A percentile compares a stretch with the other conserved stretches of the same genome.
phyloP scores from a whole-genome alignment of 352 stramenopile species.

The Phytophthora cryptogea region DNA sequence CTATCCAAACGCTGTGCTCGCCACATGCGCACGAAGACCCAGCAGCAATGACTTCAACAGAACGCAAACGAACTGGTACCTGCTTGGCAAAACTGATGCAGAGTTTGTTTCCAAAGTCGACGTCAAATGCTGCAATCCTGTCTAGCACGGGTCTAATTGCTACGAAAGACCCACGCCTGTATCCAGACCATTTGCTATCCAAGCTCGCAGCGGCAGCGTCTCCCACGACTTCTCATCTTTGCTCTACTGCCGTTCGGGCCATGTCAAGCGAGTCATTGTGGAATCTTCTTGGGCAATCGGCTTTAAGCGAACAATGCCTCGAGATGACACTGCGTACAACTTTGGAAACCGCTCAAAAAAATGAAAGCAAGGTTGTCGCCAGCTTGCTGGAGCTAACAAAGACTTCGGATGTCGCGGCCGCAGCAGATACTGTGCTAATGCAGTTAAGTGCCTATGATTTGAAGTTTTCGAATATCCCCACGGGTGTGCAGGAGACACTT shows the following conservation, averaged over 20 bases:
- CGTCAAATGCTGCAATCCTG: constrained; percentile 52
- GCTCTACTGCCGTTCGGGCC: constrained; percentile 50
- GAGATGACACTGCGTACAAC: constrained; percentile 38
- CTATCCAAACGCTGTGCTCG: constrained; percentile 69
- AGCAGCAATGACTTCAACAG: constrained; percentile 1
- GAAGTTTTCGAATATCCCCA: constrained; percentile 10
- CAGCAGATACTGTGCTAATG: constrained; percentile 26
- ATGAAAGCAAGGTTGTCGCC: constrained; percentile 47
- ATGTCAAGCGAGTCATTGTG: constrained; percentile 65
- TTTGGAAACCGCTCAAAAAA: constrained; percentile 37
- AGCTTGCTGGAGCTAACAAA: constrained; percentile 41
- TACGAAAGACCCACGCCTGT: constrained; percentile 75
- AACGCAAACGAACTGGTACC: constrained; percentile 11
- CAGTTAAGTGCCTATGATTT: constrained; percentile 34
- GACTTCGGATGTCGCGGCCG: constrained; percentile 25
- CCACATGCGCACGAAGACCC: constrained; percentile 41
- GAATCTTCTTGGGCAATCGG: constrained; percentile 57
- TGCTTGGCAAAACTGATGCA: constrained; percentile 52
- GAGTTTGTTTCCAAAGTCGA: constrained; percentile 66
- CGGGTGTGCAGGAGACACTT: constrained; percentile 25
- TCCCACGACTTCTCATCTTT: constrained; percentile 48
- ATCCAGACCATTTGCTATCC: constrained; percentile 62
- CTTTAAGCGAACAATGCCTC: constrained; percentile 47
- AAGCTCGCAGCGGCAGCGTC: constrained; percentile 65
- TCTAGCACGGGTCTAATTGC: constrained; percentile 75